Evolutionary conservation across 371 early-diverging fungal genomes (phyloP).

Genomic region (Syncephalis fuscata): DNA sequence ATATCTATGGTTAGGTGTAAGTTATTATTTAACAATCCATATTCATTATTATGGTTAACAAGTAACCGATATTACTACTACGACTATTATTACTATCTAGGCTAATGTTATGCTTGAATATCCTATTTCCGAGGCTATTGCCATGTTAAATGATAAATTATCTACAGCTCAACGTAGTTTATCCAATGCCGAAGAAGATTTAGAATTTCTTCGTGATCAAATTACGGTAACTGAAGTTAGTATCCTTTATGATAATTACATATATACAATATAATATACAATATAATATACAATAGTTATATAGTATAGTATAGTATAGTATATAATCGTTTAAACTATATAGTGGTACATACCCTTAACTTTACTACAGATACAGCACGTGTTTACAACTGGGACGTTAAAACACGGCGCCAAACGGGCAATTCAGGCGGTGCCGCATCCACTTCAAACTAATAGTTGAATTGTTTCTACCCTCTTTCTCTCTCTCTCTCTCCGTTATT

Average conservation of each 20-base stretch:
- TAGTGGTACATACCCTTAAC: slow-evolving; percentile 6
- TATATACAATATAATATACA: too few species aligned
- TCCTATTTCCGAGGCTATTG: slow-evolving; percentile 72
- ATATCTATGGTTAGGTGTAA: slow-evolving; percentile 90
- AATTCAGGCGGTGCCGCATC: too few species aligned
- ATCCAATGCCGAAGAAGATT: slow-evolving; percentile 66
- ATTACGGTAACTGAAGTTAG: slow-evolving; percentile 98
- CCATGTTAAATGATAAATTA: slow-evolving; percentile 60
- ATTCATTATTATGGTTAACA: background rate
- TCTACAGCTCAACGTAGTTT: slow-evolving; percentile 49
- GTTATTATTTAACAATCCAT: slow-evolving; percentile 4
- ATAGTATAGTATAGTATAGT: background rate
- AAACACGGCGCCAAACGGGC: slow-evolving; percentile 19
- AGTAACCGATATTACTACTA: too few species aligned
- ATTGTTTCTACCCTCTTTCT: too few species aligned
- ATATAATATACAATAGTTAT: background rate
- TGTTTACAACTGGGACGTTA: slow-evolving; percentile 96
- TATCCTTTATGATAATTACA: slow-evolving; percentile 19
- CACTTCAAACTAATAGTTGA: too few species aligned
- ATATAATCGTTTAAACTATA: background rate
- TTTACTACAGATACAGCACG: slow-evolving; percentile 62
- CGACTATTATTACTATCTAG: slow-evolving; percentile 24
- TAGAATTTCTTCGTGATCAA: slow-evolving; percentile 87
- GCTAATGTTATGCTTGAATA: slow-evolving; percentile 97
- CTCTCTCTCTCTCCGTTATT: too few species aligned